Evolutionary conservation across 2,329 filamentous ascomycete species (phyloP), one percentile per base, ranked within the genome.

Genomic region (Fusarium fracticaudum): DNA sequence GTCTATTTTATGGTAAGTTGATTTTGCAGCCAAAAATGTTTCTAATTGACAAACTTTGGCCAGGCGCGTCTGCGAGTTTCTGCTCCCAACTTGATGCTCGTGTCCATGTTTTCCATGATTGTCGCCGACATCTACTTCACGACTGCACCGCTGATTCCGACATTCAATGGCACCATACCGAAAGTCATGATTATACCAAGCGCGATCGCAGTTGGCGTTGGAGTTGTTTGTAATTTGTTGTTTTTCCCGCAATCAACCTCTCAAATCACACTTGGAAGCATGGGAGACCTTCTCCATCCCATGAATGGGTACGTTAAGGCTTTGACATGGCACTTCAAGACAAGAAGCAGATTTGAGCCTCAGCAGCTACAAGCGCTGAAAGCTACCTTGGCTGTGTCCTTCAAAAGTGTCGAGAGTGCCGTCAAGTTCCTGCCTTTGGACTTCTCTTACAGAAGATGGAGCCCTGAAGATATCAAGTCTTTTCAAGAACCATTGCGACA

Each of bases 1-100:
- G 37, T 76, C 3, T 76, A 76, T 26, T 3, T 76, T 0, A 40
- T 76, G 61, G 66, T 69, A 69, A 45, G 63, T 26, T 11, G 18
- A 11, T 24, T 24, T 10, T 1, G 18, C 3, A 29, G 6, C 4
- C 8, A 6, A 20, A 1, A 10, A 2, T 10, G 2, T 20, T 7
- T 40, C 7, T 4, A 12, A 9, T 38, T 69, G 1, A 69, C n/a
- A 14, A 40, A 8, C 8, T 13, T 3, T 20, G 18, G 3, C 15
- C 5, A 69, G 66, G 64, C 66, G 14, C 64, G 65, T 14, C 4
- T 69, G 4, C 64, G 66, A 22, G 66, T 69, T 15, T 47, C 66
- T 18, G 64, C 66, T 10, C 66, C 66, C 24, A 69, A 69, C 15
- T 24, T 69, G 17, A 38, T 41, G 9, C 66, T 69, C 2, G 64